Percentiles rank a stretch among this genome's conserved stretches.
Evolutionary conservation across 257 asterid genomes (phyloP).

Genomic region (Cruciata laevipes): DNA sequence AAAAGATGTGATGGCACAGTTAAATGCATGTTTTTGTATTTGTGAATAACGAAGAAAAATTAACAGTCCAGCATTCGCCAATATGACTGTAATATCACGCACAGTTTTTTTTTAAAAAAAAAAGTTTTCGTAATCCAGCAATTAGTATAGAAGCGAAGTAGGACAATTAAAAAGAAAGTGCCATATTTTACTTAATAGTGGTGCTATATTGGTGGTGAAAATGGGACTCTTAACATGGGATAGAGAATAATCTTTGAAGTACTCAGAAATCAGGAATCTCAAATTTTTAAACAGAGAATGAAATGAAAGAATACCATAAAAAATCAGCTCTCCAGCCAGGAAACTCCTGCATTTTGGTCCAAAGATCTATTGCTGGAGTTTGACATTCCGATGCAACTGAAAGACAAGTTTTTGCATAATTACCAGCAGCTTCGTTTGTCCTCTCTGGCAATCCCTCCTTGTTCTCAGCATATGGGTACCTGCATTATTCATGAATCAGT

Average conservation of each 20-base stretch:
- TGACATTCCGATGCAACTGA: constrained; percentile 62
- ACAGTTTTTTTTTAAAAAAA: too few relatives aligned
- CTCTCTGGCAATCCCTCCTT: constrained; percentile 60
- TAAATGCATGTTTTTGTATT: neutral
- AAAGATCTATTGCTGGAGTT: constrained; percentile 47
- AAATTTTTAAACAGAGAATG: neutral
- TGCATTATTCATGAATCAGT: constrained; percentile 1
- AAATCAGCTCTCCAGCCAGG: constrained; percentile 57
- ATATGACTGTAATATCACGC: too few relatives aligned
- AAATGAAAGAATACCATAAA: constrained; percentile 37
- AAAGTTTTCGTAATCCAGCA: neutral
- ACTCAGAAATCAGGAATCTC: neutral
- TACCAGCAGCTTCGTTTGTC: constrained; percentile 73
- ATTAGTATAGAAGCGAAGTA: neutral
- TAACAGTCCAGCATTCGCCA: neutral
- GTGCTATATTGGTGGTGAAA: neutral
- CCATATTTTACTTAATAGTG: neutral
- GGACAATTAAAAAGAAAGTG: neutral
- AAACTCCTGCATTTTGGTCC: constrained; percentile 75
- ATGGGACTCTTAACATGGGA: neutral
- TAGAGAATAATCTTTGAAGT: too few relatives aligned
- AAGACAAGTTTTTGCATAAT: constrained; percentile 62
- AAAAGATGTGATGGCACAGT: neutral
- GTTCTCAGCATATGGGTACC: constrained; percentile 43
- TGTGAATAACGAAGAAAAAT: neutral